Evolutionary conservation across 2,329 filamentous ascomycete genomes (phyloP).

Genomic region (Cordyceps cateniannulata): DNA sequence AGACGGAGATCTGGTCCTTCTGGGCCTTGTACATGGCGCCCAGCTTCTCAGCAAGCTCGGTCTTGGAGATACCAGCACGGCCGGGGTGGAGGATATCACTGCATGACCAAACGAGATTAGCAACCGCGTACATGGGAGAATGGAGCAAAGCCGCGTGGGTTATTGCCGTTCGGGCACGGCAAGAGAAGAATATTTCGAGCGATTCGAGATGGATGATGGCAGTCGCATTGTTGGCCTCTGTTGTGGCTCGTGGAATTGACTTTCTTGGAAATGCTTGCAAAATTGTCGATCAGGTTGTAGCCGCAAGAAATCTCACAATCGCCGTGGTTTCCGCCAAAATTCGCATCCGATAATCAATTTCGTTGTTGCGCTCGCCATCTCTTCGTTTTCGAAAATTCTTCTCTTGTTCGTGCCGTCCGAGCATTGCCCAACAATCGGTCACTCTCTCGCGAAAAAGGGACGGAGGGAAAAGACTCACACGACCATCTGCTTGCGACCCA

Average conservation of each 20-base stretch:
- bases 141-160: not conserved
- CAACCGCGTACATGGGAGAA: not conserved
- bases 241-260: no score
- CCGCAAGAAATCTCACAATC: no score
- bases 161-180: not conserved
- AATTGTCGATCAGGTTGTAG: not conserved
- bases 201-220: not conserved
- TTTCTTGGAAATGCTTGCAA: no score
- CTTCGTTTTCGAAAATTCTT: constrained; percentile 1
- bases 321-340: not conserved
- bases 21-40: constrained; percentile 94
- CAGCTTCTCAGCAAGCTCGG: constrained; percentile 94
- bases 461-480: constrained; percentile 62
- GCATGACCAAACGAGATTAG: constrained; percentile 17
- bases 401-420: not conserved
- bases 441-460: constrained; percentile 15
- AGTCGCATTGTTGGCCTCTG: not conserved
- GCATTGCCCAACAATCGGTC: not conserved
- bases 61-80: constrained; percentile 98
- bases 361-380: not conserved
- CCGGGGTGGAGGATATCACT: constrained; percentile 99
- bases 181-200: not conserved
- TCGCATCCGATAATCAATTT: not conserved
- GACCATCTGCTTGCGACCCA: constrained; percentile 99
- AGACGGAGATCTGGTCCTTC: constrained; percentile 96